phyloP scores from a whole-genome alignment of 2,329 filamentous ascomycete species.

The Phaeophleospora eucalypticola region DNA sequence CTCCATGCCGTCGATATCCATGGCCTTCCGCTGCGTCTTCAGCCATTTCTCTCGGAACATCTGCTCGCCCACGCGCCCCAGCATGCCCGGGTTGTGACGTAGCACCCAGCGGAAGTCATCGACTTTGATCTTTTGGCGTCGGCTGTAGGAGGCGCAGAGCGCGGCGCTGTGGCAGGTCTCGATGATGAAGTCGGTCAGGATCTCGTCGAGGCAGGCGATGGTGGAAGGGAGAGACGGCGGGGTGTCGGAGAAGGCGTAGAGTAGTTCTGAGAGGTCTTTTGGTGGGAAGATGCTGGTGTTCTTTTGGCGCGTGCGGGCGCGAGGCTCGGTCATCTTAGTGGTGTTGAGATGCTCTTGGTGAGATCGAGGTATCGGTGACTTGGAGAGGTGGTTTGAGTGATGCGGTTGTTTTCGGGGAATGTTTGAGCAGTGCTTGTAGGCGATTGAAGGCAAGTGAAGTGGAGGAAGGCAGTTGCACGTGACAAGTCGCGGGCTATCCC shows the following conservation, averaged over 20 bases:
- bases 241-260: conserved; percentile 77
- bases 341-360: not conserved
- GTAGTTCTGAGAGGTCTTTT: conserved; percentile 50
- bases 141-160: conserved; percentile 75
- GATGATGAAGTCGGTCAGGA: conserved; percentile 94
- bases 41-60: conserved; percentile 84
- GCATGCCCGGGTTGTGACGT: conserved; percentile 74
- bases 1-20: conserved; percentile 64
- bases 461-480: not conserved
- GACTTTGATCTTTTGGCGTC: conserved; percentile 94
- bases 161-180: conserved; percentile 89
- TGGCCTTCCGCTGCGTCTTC: conserved; percentile 73
- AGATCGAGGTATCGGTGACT: too few species aligned
- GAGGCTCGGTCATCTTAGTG: conserved; percentile 44
- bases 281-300: conserved; percentile 42
- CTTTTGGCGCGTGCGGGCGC: conserved; percentile 45
- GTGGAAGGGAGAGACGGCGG: conserved; percentile 74
- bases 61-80: conserved; percentile 86
- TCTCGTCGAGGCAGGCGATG: conserved; percentile 84
- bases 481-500: not conserved
- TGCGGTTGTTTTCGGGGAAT: conserved; percentile 4
- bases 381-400: too few species aligned
- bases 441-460: not conserved
- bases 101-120: conserved; percentile 97
- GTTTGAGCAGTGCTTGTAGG: not conserved